Percentiles rank a stretch among this genome's conserved stretches.
These are phyloP conservation scores for Pseudogymnoascus sp. DNA, from an alignment of 2,329 filamentous ascomycete genomes.

Conservation along the genomic window DNA sequence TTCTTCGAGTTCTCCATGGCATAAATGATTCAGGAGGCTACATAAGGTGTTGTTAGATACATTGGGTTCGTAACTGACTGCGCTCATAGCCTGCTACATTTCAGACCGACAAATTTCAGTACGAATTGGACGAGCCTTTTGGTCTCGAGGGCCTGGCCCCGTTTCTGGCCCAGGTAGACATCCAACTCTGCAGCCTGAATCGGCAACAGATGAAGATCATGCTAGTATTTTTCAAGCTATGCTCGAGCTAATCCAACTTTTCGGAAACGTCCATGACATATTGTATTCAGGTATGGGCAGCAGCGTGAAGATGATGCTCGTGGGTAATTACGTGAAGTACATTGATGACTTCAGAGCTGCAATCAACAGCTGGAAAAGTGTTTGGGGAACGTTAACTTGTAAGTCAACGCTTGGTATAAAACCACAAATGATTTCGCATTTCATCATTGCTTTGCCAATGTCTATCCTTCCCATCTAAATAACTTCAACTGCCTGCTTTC, in stretches of 20 bases:
- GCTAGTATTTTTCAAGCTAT: constrained; percentile 63
- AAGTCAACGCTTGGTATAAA: constrained; percentile 18
- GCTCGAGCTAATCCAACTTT: constrained; percentile 61
- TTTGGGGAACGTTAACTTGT: constrained; percentile 60
- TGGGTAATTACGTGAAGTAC: constrained; percentile 65
- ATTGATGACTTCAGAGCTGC: constrained; percentile 64
- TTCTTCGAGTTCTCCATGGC: neutral
- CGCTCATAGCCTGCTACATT: constrained; percentile 44
- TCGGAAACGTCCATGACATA: constrained; percentile 66
- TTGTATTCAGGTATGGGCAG: constrained; percentile 63
- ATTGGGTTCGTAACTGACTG: neutral
- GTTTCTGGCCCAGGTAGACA: constrained; percentile 41
- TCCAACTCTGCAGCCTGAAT: constrained; percentile 51
- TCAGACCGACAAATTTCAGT: constrained; percentile 59
- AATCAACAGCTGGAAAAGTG: constrained; percentile 61
- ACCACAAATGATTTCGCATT: neutral
- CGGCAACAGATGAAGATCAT: constrained; percentile 54
- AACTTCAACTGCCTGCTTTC: neutral
- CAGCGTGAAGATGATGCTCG: constrained; percentile 60
- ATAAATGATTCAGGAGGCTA: neutral
- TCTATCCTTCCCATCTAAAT: neutral
- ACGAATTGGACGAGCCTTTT: constrained; percentile 62
- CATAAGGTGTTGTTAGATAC: neutral
- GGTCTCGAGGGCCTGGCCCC: constrained; percentile 64
- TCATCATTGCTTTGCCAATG: neutral